Evolutionary conservation across 352 stramenopile species (phyloP), one percentile per base, ranked within the genome.

Genomic region (Globisporangium alternatum): DNA sequence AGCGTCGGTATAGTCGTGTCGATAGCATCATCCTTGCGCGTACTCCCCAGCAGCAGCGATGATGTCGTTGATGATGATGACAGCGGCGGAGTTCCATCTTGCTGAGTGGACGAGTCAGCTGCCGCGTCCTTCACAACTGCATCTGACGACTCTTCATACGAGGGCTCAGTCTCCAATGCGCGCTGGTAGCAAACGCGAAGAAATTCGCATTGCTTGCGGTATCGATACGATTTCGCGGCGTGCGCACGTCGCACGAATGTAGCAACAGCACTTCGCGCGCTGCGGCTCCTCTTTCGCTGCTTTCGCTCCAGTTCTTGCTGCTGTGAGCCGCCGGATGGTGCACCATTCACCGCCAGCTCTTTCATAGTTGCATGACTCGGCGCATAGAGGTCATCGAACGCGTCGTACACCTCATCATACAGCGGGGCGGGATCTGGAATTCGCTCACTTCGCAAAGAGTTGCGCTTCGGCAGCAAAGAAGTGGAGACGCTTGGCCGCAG

Each of bases 191-290:
- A 89, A 21, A 88, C 78, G 5, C 77, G 74, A 56, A 90, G 62
- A 55, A 90, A 90, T 43, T 90, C 81, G 57, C 74, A 81, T 30
- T 81, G 74, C 56, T 90, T 90, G 19, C 72, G 74, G 44, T 81
- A 83, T 28, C 78, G 56, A 66, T 86, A 90, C 2, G 54, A 71
- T 56, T 86, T 80, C 15, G 71, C 75, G 25, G 71, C 72, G 62
- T 79, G 74, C 35, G 75, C 59, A 25, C 75, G 75, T 3, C 74
- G 68, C 9, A 59, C 67, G n/a, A 81, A 81, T 5, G 71, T 64
- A 35, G 73, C 71, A 43, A 81, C 56, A 30, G 75, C 75, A 10
- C 61, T 66, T 68, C 61, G 58, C 3, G 75, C 73, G 60, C 60
- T 77, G 22, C 51, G 67, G 10, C 13, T 56, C 8, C 33, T 56